Conservation (phyloP, 176 grass and related monocot species). For the Bromus sterilis region DNA sequence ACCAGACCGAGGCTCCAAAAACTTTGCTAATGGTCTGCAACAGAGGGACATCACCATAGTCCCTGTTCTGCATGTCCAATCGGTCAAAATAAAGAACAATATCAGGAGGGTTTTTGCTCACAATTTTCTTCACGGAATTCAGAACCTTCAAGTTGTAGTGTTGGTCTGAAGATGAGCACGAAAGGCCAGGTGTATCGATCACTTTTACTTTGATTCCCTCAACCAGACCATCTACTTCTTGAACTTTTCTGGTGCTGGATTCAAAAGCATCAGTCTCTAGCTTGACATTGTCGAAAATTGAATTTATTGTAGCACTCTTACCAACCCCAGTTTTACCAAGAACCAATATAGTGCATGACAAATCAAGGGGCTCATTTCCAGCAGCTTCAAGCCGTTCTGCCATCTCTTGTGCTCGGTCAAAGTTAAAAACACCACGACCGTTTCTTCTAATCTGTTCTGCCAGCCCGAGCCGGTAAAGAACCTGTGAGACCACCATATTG, state of each 20-base stretch:
- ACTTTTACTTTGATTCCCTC: slow-evolving; percentile 80
- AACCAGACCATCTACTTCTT: slow-evolving; percentile 63
- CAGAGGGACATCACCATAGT: slow-evolving; percentile 70
- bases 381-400: slow-evolving; percentile 78
- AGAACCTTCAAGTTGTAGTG: slow-evolving; percentile 79
- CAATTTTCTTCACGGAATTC: slow-evolving; percentile 64
- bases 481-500: slow-evolving; percentile 94
- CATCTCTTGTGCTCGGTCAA: slow-evolving; percentile 64
- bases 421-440: slow-evolving; percentile 51
- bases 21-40: slow-evolving; percentile 70
- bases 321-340: slow-evolving; percentile 93
- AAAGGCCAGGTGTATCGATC: slow-evolving; percentile 93
- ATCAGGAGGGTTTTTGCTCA: slow-evolving; percentile 67
- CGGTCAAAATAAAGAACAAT: slow-evolving; percentile 98
- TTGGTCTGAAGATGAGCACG: slow-evolving; percentile 62
- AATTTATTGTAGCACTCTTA: slow-evolving; percentile 96
- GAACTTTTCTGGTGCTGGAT: slow-evolving; percentile 61
- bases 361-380: slow-evolving; percentile 61
- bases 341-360: slow-evolving; percentile 87
- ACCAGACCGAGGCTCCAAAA: slow-evolving; percentile 78
- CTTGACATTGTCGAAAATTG: slow-evolving; percentile 59
- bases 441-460: slow-evolving; percentile 90
- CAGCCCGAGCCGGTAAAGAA: slow-evolving; percentile 86
- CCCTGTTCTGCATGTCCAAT: slow-evolving; percentile 83
- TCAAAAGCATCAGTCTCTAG: slow-evolving; percentile 78